Evolutionary conservation across 148 eudicot species (phyloP).

Genomic region (Diospyros kaki): DNA sequence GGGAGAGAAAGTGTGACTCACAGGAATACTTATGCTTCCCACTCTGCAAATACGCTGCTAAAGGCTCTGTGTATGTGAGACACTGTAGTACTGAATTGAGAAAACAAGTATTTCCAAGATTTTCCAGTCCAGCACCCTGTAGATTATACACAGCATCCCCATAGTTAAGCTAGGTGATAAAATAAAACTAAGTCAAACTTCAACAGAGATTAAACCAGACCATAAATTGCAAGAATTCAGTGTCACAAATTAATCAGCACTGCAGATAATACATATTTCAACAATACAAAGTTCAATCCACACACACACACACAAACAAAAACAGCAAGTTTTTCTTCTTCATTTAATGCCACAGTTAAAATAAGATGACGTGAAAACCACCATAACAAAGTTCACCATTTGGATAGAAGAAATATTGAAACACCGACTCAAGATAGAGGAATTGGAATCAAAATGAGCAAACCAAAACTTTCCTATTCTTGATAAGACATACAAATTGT

Average conservation of each 20-base stretch:
- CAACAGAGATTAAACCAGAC: not conserved
- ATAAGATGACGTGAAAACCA: not conserved
- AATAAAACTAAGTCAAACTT: not conserved
- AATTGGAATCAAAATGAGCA: too few species aligned
- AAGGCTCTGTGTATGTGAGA: conserved; percentile 89
- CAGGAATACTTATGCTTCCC: conserved; percentile 87
- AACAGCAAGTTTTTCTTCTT: too few species aligned
- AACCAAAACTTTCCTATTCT: too few species aligned
- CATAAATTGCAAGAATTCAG: not conserved
- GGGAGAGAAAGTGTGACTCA: conserved; percentile 31
- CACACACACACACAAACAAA: not conserved
- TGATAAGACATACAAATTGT: too few species aligned
- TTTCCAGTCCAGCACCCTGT: conserved; percentile 90
- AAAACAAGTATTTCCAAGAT: conserved; percentile 93
- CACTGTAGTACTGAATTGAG: conserved; percentile 89
- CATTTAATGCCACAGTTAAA: too few species aligned
- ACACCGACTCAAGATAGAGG: too few species aligned
- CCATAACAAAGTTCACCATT: not conserved
- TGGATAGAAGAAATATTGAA: not conserved
- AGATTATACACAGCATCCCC: conserved; percentile 5
- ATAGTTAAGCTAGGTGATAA: conserved; percentile 7
- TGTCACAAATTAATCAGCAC: not conserved
- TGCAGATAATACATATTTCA: not conserved
- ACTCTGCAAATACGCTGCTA: conserved; percentile 83
- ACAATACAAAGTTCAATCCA: not conserved